Evolutionary conservation across 805 yeast genomes (phyloP).

Genomic region (Candida ipomoeae): DNA sequence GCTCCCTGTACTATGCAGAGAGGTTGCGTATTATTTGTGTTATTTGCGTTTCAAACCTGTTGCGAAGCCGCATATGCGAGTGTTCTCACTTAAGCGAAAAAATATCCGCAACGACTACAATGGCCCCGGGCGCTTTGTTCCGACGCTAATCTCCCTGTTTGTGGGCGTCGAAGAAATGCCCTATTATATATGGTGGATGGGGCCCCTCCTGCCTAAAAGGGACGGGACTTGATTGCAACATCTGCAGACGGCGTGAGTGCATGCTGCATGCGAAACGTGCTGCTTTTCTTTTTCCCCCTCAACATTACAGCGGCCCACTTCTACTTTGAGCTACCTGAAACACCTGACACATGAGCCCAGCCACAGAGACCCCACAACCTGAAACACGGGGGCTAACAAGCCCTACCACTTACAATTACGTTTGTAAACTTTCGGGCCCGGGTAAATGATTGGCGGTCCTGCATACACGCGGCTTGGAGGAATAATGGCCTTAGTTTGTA

Average conservation of each 20-base stretch:
- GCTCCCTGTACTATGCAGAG: neutral
- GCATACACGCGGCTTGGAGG: neutral
- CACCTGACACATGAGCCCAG: neutral
- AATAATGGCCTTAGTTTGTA: neutral
- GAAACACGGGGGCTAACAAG: no score
- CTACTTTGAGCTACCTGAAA: neutral
- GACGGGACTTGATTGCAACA: neutral
- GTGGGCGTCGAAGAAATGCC: neutral
- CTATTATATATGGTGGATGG: no score
- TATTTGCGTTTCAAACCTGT: constrained; percentile 4
- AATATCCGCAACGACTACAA: neutral
- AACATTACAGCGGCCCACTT: neutral
- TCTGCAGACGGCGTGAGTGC: neutral
- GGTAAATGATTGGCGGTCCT: neutral
- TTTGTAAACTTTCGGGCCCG: neutral
- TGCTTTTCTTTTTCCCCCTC: neutral
- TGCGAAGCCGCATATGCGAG: constrained; percentile 4
- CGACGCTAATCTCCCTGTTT: neutral
- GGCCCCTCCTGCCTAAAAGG: neutral
- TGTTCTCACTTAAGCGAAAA: neutral
- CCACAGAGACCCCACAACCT: no score
- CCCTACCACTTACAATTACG: no score
- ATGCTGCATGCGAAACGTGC: constrained; percentile 2
- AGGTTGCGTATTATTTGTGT: constrained; percentile 1
- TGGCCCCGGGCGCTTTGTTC: neutral